Evolutionary conservation across 371 early-diverging fungal genomes (phyloP).

Genomic region (Mortierella sp.): DNA sequence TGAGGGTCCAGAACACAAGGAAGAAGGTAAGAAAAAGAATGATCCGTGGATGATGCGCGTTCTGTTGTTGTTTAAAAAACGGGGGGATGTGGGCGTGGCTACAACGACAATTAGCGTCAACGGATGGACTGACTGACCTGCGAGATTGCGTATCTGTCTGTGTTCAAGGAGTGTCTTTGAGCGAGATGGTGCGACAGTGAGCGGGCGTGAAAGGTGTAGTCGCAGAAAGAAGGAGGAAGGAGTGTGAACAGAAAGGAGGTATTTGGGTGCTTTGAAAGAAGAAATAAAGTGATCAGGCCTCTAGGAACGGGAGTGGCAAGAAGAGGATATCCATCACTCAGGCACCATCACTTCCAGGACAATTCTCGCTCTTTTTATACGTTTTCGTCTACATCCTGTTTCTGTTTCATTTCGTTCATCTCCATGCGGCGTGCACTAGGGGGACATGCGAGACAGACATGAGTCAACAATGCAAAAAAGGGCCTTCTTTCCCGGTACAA

Average conservation of each 20-base stretch:
- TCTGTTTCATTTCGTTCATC: too few species aligned
- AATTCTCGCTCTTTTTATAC: not conserved
- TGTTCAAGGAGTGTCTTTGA: not conserved
- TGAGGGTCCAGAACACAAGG: not conserved
- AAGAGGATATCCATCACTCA: not conserved
- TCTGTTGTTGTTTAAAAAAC: not conserved
- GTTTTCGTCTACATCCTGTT: not conserved
- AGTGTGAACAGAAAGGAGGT: not conserved
- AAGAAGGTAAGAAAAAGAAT: not conserved
- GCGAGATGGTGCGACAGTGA: not conserved
- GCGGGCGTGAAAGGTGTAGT: not conserved
- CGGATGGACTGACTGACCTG: not conserved
- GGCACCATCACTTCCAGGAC: not conserved
- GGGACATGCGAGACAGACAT: too few species aligned
- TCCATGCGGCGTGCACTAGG: too few species aligned
- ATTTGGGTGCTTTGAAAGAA: not conserved
- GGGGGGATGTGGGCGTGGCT: not conserved
- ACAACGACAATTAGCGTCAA: not conserved
- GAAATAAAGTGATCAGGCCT: not conserved
- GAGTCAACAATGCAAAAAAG: too few species aligned
- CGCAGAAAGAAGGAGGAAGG: not conserved
- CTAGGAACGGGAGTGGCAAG: not conserved
- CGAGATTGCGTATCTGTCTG: not conserved
- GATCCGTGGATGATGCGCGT: slow-evolving; percentile 12
- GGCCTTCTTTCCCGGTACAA: too few species aligned